Percentiles rank a stretch among this genome's conserved stretches.
Evolutionary conservation across 768 basidiomycete species (phyloP).

Genomic region (Tylopilus rubrobrunneus): DNA sequence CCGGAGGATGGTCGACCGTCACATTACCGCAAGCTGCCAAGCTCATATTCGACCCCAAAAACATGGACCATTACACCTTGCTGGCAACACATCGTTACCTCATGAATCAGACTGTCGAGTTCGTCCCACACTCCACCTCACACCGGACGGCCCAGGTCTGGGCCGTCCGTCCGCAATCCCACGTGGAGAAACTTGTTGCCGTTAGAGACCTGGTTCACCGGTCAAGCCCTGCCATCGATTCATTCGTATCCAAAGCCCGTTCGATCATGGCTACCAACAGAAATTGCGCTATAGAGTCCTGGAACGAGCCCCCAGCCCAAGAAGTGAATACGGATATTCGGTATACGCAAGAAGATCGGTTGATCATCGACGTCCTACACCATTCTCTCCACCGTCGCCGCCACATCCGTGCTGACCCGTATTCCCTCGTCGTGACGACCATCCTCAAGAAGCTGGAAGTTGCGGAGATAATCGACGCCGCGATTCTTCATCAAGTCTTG

Average conservation of each 20-base stretch:
- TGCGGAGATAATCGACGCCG: constrained; percentile 27
- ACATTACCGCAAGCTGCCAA: constrained; percentile 52
- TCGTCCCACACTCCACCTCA: constrained; percentile 42
- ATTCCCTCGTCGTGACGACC: constrained; percentile 43
- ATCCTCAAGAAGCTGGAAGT: constrained; percentile 58
- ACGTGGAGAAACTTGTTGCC: constrained; percentile 47
- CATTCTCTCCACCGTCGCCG: constrained; percentile 48
- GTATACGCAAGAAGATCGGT: constrained; percentile 52
- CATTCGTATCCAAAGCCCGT: constrained; percentile 51
- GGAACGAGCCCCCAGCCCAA: constrained; percentile 28
- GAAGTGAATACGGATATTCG: constrained; percentile 20
- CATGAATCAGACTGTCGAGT: constrained; percentile 50
- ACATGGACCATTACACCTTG: constrained; percentile 33
- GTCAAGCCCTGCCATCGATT: constrained; percentile 37
- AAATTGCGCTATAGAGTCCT: constrained; percentile 28
- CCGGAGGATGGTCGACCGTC: no score
- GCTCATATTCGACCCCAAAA: constrained; percentile 34
- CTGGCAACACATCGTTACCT: constrained; percentile 61
- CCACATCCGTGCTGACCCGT: constrained; percentile 60
- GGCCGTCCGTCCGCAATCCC: constrained; percentile 56
- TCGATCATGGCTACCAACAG: constrained; percentile 36
- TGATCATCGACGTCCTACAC: constrained; percentile 57
- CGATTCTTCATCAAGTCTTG: constrained; percentile 45
- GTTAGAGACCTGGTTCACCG: constrained; percentile 48
- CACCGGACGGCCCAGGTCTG: constrained; percentile 53